A percentile compares a stretch with the other conserved stretches of the same genome.
Evolutionary conservation across 176 grass and related monocot genomes (phyloP).

Genomic region (Bromus sterilis): DNA sequence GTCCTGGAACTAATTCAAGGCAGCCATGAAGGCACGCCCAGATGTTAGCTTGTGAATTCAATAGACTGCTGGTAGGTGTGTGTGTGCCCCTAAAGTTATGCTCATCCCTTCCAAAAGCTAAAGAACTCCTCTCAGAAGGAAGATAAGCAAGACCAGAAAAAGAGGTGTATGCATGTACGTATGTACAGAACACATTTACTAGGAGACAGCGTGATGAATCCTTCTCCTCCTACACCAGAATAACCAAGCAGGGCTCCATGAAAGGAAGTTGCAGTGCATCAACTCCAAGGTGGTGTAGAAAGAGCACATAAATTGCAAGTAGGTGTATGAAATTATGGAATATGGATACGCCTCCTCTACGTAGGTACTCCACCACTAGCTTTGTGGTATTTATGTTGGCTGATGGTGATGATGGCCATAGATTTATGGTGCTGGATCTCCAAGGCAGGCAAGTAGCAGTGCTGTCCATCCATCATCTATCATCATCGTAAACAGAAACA

Average conservation of each 20-base stretch:
- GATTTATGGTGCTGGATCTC: constrained; percentile 30
- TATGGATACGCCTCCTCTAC: not conserved
- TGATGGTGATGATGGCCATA: not conserved
- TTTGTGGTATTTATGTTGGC: constrained; percentile 1
- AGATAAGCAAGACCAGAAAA: not conserved
- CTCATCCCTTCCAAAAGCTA: too few relatives aligned
- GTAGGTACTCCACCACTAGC: not conserved
- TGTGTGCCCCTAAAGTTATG: not conserved
- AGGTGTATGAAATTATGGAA: not conserved
- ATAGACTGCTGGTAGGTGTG: not conserved
- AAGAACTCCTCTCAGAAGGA: not conserved
- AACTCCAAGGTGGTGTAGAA: not conserved
- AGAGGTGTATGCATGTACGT: not conserved
- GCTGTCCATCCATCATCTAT: not conserved
- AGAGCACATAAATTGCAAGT: not conserved
- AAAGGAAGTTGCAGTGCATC: not conserved
- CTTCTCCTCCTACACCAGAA: not conserved
- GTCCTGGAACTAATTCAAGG: not conserved
- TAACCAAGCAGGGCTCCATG: not conserved
- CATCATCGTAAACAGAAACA: constrained; percentile 18
- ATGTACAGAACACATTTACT: constrained; percentile 1
- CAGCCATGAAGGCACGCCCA: not conserved
- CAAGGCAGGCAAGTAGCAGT: not conserved
- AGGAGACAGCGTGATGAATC: constrained; percentile 8
- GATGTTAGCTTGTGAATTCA: not conserved